Conservation (phyloP, 1,284 basidiomycete species). For the Bjerkandera adusta region DNA sequence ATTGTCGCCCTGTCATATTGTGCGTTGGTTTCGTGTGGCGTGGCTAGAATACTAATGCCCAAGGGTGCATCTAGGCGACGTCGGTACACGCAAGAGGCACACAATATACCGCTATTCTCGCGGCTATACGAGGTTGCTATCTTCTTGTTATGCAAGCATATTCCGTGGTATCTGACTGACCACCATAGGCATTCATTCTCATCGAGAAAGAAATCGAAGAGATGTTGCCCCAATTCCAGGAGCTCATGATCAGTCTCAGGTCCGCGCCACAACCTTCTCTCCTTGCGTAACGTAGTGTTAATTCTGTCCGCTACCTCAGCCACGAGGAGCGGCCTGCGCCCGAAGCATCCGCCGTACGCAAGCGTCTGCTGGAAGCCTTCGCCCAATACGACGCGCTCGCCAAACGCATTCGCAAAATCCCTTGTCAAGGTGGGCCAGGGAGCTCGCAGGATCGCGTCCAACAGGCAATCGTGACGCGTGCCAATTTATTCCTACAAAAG, state of each 20-base stretch:
- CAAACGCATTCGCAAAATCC: conserved; percentile 78
- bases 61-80: conserved; percentile 52
- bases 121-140: conserved; percentile 66
- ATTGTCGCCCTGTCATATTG: conserved; percentile 79
- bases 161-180: background rate
- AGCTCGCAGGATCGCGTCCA: conserved; percentile 85
- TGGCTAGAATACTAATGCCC: background rate
- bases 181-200: conserved; percentile 57
- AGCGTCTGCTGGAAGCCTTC: conserved; percentile 81
- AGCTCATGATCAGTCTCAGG: conserved; percentile 56
- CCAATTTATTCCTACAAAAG: conserved; percentile 83
- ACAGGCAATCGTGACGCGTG: conserved; percentile 74
- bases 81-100: conserved; percentile 75
- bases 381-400: conserved; percentile 86
- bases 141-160: background rate
- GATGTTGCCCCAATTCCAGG: conserved; percentile 69
- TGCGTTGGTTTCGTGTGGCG: conserved; percentile 37
- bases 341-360: conserved; percentile 71
- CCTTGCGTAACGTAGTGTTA: conserved; percentile 8
- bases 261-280: conserved; percentile 25
- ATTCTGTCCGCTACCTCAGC: conserved; percentile 32
- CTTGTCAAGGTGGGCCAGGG: conserved; percentile 54
- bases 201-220: conserved; percentile 80
- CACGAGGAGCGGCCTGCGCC: conserved; percentile 60
- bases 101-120: conserved; percentile 60